These are phyloP conservation scores for Exophiala oligosperma DNA, from an alignment of 2,329 filamentous ascomycete genomes.

Conservation along the genomic window DNA sequence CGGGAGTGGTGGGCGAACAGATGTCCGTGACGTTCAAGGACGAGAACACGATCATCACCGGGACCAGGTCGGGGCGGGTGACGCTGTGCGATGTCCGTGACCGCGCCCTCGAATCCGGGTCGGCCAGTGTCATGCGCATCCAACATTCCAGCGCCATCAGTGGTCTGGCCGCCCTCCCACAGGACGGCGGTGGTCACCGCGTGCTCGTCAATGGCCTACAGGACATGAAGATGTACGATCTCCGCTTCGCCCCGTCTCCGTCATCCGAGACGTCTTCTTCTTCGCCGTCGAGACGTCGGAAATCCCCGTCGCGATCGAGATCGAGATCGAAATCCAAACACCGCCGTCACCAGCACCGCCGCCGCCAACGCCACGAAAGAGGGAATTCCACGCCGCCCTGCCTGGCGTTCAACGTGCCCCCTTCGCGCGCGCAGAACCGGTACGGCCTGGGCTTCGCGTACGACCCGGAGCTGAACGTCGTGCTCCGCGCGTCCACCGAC, in stretches of 20 bases:
- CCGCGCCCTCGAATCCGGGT: slow-evolving; percentile 1
- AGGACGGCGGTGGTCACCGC: slow-evolving; percentile 3
- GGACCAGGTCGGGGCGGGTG: slow-evolving; percentile 20
- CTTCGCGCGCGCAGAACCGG: slow-evolving; percentile 5
- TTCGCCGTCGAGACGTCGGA: neutral
- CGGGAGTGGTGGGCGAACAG: slow-evolving; percentile 1
- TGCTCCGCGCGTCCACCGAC: slow-evolving; percentile 19
- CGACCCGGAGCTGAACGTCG: slow-evolving; percentile 23
- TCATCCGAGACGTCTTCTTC: neutral
- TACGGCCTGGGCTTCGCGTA: slow-evolving; percentile 23
- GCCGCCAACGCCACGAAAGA: too few species aligned
- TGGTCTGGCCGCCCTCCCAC: slow-evolving; percentile 5
- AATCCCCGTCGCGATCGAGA: neutral
- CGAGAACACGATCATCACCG: slow-evolving; percentile 22
- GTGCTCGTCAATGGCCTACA: slow-evolving; percentile 21
- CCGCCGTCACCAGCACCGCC: neutral
- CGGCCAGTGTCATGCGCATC: slow-evolving; percentile 10
- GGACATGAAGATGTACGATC: slow-evolving; percentile 24
- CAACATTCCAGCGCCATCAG: slow-evolving; percentile 23
- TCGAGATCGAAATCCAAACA: neutral
- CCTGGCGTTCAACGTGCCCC: slow-evolving; percentile 15
- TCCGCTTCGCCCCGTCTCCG: slow-evolving; percentile 20
- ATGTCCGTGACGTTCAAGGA: slow-evolving; percentile 21
- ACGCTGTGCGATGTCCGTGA: slow-evolving; percentile 15
- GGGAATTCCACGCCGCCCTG: neutral